Percentiles rank a stretch among this genome's conserved stretches.
These are phyloP conservation scores for Arabidopsis lyrata DNA, from an alignment of 441 rosid genomes.

Conservation along the genomic window DNA sequence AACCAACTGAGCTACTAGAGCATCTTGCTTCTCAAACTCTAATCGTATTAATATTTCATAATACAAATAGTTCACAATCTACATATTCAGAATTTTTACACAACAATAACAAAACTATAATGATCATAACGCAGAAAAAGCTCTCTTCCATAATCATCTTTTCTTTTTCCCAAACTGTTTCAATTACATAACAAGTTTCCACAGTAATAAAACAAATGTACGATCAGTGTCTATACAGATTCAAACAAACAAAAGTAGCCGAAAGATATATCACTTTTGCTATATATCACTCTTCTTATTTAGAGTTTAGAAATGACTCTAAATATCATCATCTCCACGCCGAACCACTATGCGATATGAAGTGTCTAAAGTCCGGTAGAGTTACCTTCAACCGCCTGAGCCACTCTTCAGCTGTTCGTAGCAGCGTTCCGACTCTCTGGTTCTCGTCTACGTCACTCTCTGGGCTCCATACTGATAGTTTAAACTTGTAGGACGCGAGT, in stretches of 20 bases:
- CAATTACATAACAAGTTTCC: constrained; percentile 25
- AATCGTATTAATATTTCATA: no score
- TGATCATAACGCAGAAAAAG: background rate
- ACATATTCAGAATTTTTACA: no score
- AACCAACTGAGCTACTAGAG: constrained; percentile 99
- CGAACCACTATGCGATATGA: constrained; percentile 45
- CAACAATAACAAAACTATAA: background rate
- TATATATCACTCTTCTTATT: constrained; percentile 40
- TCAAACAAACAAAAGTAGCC: constrained; percentile 13
- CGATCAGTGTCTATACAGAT: constrained; percentile 41
- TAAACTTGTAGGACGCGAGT: constrained; percentile 78
- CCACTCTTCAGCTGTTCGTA: constrained; percentile 60
- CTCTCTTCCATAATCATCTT: background rate
- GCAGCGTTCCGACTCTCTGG: constrained; percentile 47
- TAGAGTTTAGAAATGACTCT: constrained; percentile 28
- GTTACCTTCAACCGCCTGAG: constrained; percentile 52
- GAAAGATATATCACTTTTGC: constrained; percentile 26
- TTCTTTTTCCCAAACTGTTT: background rate
- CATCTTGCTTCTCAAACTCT: background rate
- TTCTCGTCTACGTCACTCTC: constrained; percentile 55
- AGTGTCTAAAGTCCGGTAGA: constrained; percentile 67
- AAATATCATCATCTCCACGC: constrained; percentile 38
- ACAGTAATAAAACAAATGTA: constrained; percentile 30
- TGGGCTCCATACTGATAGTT: constrained; percentile 71
- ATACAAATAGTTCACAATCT: no score